Evolutionary conservation across 1,284 basidiomycete species (phyloP).

Genomic region (Quambalaria eucalypti): DNA sequence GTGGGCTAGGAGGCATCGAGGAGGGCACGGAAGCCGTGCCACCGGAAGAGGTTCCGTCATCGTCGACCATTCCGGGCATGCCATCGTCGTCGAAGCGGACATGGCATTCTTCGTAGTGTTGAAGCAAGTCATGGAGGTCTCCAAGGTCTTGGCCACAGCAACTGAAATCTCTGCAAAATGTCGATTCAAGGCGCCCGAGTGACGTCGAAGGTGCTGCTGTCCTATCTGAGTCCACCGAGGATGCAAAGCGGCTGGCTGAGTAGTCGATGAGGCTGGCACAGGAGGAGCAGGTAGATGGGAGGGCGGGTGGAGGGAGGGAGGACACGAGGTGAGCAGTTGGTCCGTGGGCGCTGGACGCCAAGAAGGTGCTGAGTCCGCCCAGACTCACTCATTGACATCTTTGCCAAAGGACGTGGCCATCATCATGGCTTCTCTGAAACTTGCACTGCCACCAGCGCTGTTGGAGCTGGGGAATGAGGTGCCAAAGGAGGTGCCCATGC

Average conservation of each 20-base stretch:
- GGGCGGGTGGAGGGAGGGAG: conserved; percentile 40
- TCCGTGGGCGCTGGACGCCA: too few species aligned
- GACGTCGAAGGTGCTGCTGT: conserved; percentile 34
- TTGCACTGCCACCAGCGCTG: not conserved
- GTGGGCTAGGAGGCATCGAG: conserved; percentile 34
- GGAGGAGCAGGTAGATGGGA: conserved; percentile 36
- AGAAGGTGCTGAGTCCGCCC: too few species aligned
- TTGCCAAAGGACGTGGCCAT: conserved; percentile 1
- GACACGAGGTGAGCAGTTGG: not conserved
- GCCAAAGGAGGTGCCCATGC: not conserved
- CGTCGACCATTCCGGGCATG: conserved; percentile 31
- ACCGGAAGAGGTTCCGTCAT: conserved; percentile 33
- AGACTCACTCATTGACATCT: conserved; percentile 1
- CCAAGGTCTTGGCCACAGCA: conserved; percentile 43
- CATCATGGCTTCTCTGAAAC: not conserved
- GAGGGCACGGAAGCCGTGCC: conserved; percentile 23
- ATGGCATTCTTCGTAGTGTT: conserved; percentile 46
- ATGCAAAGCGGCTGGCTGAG: conserved; percentile 36
- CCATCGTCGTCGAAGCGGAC: conserved; percentile 45
- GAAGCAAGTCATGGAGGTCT: conserved; percentile 44
- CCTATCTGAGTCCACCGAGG: conserved; percentile 39
- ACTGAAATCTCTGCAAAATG: conserved; percentile 45
- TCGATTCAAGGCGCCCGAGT: conserved; percentile 30
- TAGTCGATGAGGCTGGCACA: conserved; percentile 40
- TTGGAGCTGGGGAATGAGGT: conserved; percentile 1